Evolutionary conservation across 176 grass and related monocot species (phyloP).

Genomic region (Cenchrus fungigraminus): DNA sequence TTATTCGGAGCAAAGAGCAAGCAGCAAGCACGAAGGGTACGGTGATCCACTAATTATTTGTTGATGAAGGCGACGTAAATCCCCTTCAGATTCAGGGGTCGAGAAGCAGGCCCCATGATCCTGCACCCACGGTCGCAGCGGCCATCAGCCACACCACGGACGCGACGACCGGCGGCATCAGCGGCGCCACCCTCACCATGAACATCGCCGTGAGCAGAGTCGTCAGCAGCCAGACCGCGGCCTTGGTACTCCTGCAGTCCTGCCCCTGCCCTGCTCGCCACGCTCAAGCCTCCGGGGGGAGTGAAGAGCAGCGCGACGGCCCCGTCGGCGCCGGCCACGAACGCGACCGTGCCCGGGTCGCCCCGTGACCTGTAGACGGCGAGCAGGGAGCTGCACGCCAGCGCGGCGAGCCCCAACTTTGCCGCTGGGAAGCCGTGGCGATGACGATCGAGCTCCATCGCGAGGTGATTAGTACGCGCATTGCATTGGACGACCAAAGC

Average conservation of each 20-base stretch:
- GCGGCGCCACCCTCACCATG: neutral
- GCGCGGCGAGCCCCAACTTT: neutral
- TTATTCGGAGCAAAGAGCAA: too few relatives aligned
- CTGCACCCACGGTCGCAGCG: too few relatives aligned
- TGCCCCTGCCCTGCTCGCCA: neutral
- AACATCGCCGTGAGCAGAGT: constrained; percentile 33
- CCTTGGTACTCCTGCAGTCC: neutral
- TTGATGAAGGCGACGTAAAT: too few relatives aligned
- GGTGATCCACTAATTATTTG: too few relatives aligned
- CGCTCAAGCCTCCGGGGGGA: constrained; percentile 2
- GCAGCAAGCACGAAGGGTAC: too few relatives aligned
- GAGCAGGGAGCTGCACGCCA: neutral
- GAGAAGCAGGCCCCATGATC: too few relatives aligned
- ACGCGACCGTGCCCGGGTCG: neutral
- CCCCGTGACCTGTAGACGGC: neutral
- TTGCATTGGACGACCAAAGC: too few relatives aligned
- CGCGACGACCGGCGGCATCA: constrained; percentile 16
- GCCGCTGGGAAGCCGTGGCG: neutral
- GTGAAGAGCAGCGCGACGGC: neutral
- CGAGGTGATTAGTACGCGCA: too few relatives aligned
- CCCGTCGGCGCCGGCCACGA: neutral
- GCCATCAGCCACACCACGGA: too few relatives aligned
- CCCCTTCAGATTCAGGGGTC: too few relatives aligned
- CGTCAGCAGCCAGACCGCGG: neutral
- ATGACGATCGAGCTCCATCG: too few relatives aligned